Percentiles rank a stretch among this genome's conserved stretches.
These are phyloP conservation scores for Aeschynomene evenia DNA, from an alignment of 306 rosid species.

Conservation along the genomic window DNA sequence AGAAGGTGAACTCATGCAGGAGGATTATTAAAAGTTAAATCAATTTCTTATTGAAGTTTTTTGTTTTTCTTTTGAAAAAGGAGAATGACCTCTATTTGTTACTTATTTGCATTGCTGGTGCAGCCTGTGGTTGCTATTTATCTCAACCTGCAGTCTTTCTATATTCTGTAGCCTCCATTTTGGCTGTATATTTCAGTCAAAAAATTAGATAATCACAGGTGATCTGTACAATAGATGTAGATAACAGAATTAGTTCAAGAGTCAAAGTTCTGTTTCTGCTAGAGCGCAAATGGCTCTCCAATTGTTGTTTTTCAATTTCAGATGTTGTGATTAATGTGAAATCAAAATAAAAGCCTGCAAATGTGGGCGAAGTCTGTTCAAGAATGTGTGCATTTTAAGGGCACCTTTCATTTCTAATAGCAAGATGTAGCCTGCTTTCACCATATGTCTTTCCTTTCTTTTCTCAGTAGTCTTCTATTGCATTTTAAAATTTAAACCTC, in stretches of 20 bases:
- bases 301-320: neutral
- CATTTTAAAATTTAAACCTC: neutral
- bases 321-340: neutral
- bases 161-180: too few relatives aligned
- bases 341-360: neutral
- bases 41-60: too few relatives aligned
- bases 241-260: neutral
- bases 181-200: too few relatives aligned
- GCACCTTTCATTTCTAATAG: neutral
- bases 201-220: too few relatives aligned
- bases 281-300: neutral
- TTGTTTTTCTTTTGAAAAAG: neutral
- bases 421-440: constrained; percentile 5
- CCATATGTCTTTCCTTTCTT: neutral
- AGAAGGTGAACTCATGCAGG: too few relatives aligned
- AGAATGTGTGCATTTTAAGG: neutral
- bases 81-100: neutral
- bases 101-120: neutral
- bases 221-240: neutral
- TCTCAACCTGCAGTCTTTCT: too few relatives aligned
- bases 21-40: too few relatives aligned
- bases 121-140: too few relatives aligned
- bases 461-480: neutral
- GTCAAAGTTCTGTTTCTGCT: neutral
- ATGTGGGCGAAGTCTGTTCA: neutral